Conservation (phyloP, 345 rosid species). For the Alliaria petiolata region DNA sequence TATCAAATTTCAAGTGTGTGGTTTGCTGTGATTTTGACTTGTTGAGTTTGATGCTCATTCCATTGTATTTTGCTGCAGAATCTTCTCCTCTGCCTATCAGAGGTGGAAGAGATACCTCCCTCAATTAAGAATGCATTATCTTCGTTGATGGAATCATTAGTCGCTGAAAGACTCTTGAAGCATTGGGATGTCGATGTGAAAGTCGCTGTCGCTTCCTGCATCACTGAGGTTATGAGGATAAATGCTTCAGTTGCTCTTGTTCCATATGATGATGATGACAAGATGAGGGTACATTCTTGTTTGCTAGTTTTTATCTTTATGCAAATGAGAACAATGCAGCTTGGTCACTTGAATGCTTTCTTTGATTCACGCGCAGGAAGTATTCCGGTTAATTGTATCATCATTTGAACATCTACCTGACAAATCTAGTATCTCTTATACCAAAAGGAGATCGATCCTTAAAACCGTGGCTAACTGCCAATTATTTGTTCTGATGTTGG, state of each 20-base stretch:
- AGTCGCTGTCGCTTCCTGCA: slow-evolving; percentile 56
- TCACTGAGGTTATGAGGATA: slow-evolving; percentile 1
- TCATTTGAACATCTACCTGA: neutral
- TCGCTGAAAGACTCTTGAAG: slow-evolving; percentile 44
- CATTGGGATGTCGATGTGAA: slow-evolving; percentile 66
- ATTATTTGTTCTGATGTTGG: neutral
- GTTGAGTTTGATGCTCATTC: too few species aligned
- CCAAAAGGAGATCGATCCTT: slow-evolving; percentile 2
- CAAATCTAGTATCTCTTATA: neutral
- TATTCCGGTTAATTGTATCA: slow-evolving; percentile 2
- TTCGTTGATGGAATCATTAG: slow-evolving; percentile 53
- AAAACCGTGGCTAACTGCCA: neutral
- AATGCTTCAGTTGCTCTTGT: too few species aligned
- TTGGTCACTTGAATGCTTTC: neutral
- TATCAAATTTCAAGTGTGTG: too few species aligned
- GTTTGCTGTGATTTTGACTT: too few species aligned
- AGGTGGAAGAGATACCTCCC: slow-evolving; percentile 61
- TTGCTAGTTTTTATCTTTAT: neutral
- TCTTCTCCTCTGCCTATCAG: too few species aligned
- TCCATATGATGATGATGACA: slow-evolving; percentile 1
- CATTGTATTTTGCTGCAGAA: too few species aligned
- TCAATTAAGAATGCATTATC: slow-evolving; percentile 52
- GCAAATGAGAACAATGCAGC: neutral
- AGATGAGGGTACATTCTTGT: slow-evolving; percentile 7
- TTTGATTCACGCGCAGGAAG: neutral